Evolutionary conservation across 805 yeast species (phyloP).

Genomic region (Middelhovenomyces tepae): DNA sequence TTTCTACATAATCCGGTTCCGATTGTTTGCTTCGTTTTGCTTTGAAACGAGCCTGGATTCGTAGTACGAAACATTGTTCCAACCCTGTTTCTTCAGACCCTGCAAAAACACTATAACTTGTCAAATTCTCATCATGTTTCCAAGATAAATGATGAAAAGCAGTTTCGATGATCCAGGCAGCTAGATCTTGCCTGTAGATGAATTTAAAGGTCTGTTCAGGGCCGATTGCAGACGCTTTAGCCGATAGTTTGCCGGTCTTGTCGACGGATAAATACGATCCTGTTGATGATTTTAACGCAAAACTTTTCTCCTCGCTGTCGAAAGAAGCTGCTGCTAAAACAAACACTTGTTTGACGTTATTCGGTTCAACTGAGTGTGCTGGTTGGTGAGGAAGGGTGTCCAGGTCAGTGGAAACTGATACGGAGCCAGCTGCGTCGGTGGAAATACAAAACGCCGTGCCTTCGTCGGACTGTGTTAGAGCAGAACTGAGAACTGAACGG

Average conservation of each 20-base stretch:
- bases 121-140: conserved; percentile 8
- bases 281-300: conserved; percentile 24
- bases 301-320: conserved; percentile 8
- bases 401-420: conserved; percentile 15
- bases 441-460: conserved; percentile 13
- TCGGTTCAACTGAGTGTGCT: conserved; percentile 25
- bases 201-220: conserved; percentile 23
- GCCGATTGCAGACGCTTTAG: conserved; percentile 29
- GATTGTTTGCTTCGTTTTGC: conserved; percentile 6
- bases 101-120: conserved; percentile 8
- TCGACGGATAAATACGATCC: conserved; percentile 24
- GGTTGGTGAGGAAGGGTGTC: conserved; percentile 12
- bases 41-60: conserved; percentile 20
- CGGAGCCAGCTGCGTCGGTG: conserved; percentile 20
- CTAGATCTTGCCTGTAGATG: conserved; percentile 8
- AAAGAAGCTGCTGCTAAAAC: conserved; percentile 17
- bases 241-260: conserved; percentile 17
- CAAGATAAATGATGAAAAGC: conserved; percentile 3
- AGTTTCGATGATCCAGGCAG: conserved; percentile 19
- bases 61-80: conserved; percentile 13
- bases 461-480: conserved; percentile 4
- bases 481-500: no score
- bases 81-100: conserved; percentile 15
- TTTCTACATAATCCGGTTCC: conserved; percentile 5
- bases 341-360: conserved; percentile 28